A percentile compares a stretch with the other conserved stretches of the same genome.
Conservation (phyloP, 495 filamentous ascomycete genomes). For the Penicillium pulvis region DNA sequence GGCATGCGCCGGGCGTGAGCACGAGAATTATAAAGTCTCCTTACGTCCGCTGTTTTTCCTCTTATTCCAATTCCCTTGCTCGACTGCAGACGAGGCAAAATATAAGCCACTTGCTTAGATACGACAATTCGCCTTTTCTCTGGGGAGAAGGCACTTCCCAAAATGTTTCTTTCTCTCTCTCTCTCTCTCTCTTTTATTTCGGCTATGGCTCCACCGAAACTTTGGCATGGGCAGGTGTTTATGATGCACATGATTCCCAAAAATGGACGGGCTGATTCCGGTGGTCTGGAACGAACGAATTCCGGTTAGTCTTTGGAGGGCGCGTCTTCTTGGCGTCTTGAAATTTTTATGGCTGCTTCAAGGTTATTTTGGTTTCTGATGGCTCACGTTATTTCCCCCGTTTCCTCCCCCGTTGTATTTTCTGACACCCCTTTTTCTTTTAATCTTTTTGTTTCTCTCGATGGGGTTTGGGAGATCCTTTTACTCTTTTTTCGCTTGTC, state of each 20-base stretch:
- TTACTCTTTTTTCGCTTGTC: slow-evolving; percentile 29
- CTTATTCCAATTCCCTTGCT: slow-evolving; percentile 6
- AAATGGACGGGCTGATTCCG: slow-evolving; percentile 39
- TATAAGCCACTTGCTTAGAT: slow-evolving; percentile 24
- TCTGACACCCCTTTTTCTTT: slow-evolving; percentile 13
- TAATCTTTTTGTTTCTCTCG: slow-evolving; percentile 10
- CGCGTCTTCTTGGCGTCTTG: slow-evolving; percentile 39
- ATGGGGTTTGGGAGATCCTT: slow-evolving; percentile 21
- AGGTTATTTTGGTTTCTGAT: slow-evolving; percentile 31
- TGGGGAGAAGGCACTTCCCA: slow-evolving; percentile 5
- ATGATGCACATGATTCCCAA: slow-evolving; percentile 47
- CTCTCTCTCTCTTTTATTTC: slow-evolving; percentile 27
- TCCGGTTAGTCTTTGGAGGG: slow-evolving; percentile 31
- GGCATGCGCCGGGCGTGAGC: slow-evolving; percentile 36
- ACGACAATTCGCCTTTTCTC: slow-evolving; percentile 19
- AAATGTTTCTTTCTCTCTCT: slow-evolving; percentile 16
- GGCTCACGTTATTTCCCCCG: slow-evolving; percentile 21
- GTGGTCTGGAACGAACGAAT: slow-evolving; percentile 34
- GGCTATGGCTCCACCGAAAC: slow-evolving; percentile 26
- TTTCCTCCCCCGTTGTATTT: slow-evolving; percentile 22
- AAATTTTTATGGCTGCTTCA: slow-evolving; percentile 28
- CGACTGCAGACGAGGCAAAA: neutral
- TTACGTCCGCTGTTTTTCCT: slow-evolving; percentile 8
- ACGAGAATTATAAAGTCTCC: neutral
- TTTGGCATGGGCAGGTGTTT: slow-evolving; percentile 50